These are phyloP conservation scores for Tylopilus plumbeoviolaceoides DNA, from an alignment of 768 basidiomycete species.

Conservation along the genomic window DNA sequence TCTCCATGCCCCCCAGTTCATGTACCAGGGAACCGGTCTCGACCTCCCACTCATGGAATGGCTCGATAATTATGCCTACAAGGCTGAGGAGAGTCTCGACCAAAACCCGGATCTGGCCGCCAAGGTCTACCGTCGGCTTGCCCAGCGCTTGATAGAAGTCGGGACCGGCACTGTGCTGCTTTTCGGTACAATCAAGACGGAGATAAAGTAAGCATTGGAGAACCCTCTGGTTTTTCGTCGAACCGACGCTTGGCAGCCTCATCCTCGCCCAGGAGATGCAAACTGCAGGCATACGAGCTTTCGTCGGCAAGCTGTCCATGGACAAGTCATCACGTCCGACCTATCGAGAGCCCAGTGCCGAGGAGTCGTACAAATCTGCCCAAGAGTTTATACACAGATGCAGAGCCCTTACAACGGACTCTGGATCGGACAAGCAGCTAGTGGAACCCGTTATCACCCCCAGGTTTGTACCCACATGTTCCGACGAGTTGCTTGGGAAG, in stretches of 20 bases:
- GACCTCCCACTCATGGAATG: slow-evolving; percentile 83
- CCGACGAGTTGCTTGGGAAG: slow-evolving; percentile 60
- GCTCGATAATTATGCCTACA: slow-evolving; percentile 79
- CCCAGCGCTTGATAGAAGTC: slow-evolving; percentile 57
- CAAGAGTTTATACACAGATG: slow-evolving; percentile 55
- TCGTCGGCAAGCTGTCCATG: slow-evolving; percentile 91
- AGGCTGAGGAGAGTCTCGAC: slow-evolving; percentile 77
- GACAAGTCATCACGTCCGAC: slow-evolving; percentile 69
- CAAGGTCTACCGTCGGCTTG: slow-evolving; percentile 65
- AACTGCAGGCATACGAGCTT: slow-evolving; percentile 65
- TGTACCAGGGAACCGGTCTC: slow-evolving; percentile 84
- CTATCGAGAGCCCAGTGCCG: slow-evolving; percentile 61
- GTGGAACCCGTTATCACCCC: slow-evolving; percentile 85
- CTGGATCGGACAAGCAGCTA: slow-evolving; percentile 46
- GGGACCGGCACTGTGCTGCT: slow-evolving; percentile 77
- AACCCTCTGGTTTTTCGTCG: background rate
- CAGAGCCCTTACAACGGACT: slow-evolving; percentile 33
- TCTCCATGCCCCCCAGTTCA: slow-evolving; percentile 84
- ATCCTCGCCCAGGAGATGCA: slow-evolving; percentile 78
- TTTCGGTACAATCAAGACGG: slow-evolving; percentile 80
- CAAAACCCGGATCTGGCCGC: slow-evolving; percentile 53
- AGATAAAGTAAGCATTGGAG: slow-evolving; percentile 64
- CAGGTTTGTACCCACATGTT: slow-evolving; percentile 87
- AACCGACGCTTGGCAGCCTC: slow-evolving; percentile 41
- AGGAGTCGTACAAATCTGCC: slow-evolving; percentile 48